These are phyloP conservation scores for Terana coerulea DNA, from an alignment of 768 basidiomycete genomes.

Conservation along the genomic window DNA sequence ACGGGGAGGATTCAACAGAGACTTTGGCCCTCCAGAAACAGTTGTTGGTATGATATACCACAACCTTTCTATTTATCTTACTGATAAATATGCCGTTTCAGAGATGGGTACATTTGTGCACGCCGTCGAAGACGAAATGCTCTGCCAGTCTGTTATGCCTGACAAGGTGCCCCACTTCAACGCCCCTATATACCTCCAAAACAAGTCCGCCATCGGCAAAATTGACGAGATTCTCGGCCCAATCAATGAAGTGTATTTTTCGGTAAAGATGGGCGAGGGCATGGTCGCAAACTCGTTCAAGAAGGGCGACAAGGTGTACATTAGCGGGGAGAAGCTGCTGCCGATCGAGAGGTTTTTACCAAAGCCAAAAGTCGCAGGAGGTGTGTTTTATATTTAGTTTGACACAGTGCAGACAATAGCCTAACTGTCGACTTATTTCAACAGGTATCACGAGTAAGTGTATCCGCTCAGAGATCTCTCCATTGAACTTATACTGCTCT, in stretches of 20 bases:
- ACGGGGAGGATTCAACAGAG: slow-evolving; percentile 70
- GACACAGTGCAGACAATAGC: not conserved
- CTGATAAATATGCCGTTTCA: slow-evolving; percentile 27
- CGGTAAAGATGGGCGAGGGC: slow-evolving; percentile 94
- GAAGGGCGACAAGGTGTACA: slow-evolving; percentile 97
- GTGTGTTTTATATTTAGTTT: slow-evolving; percentile 25
- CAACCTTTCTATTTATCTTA: not conserved
- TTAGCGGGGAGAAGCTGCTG: slow-evolving; percentile 93
- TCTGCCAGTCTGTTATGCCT: slow-evolving; percentile 78
- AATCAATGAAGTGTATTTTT: slow-evolving; percentile 98
- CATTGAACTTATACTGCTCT: slow-evolving; percentile 21
- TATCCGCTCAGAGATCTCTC: not conserved
- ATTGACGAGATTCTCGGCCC: slow-evolving; percentile 99
- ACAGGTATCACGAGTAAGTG: slow-evolving; percentile 36
- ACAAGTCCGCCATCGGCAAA: slow-evolving; percentile 88
- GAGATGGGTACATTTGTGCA: slow-evolving; percentile 93
- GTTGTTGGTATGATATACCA: slow-evolving; percentile 60
- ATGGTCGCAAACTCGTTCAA: slow-evolving; percentile 96
- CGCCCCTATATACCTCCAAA: slow-evolving; percentile 95
- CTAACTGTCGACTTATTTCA: not conserved
- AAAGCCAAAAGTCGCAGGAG: slow-evolving; percentile 83
- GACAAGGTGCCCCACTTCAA: slow-evolving; percentile 99
- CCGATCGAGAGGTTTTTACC: slow-evolving; percentile 97
- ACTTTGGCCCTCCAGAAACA: slow-evolving; percentile 74
- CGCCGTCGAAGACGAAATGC: slow-evolving; percentile 97